Conservation (phyloP, 2,329 filamentous ascomycete genomes). For the Dichotomopilus funicola region DNA sequence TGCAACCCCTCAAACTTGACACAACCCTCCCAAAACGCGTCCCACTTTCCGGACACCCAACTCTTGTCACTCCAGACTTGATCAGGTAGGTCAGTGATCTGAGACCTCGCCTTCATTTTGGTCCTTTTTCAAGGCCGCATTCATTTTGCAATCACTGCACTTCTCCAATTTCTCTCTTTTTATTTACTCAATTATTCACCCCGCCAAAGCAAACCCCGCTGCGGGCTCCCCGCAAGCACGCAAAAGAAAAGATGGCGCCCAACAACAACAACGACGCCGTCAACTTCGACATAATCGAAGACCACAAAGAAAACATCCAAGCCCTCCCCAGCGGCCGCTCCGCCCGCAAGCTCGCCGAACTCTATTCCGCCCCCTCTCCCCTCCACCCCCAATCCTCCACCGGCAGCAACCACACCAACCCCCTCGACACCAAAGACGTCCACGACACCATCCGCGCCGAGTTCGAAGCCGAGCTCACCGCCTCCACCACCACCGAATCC, state of each 20-base stretch:
- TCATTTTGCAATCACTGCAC: neutral
- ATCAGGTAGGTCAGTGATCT: slow-evolving; percentile 1
- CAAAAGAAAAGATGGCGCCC: slow-evolving; percentile 39
- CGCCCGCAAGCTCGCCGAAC: slow-evolving; percentile 77
- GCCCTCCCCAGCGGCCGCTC: slow-evolving; percentile 81
- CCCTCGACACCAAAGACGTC: slow-evolving; percentile 63
- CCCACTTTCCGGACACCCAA: neutral
- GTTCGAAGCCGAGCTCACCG: slow-evolving; percentile 76
- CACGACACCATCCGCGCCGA: slow-evolving; percentile 75
- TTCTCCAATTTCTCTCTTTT: neutral
- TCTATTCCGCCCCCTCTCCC: slow-evolving; percentile 61
- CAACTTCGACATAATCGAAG: slow-evolving; percentile 88
- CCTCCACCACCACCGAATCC: slow-evolving; percentile 71
- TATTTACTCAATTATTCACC: neutral
- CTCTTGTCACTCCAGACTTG: too few species aligned
- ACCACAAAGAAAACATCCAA: slow-evolving; percentile 97
- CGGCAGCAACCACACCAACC: slow-evolving; percentile 29
- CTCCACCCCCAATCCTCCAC: slow-evolving; percentile 55
- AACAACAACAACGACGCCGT: slow-evolving; percentile 43
- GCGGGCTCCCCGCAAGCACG: slow-evolving; percentile 1
- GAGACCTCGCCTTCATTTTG: neutral
- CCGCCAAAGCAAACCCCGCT: neutral
- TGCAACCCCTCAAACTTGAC: slow-evolving; percentile 7
- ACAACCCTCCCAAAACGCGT: neutral
- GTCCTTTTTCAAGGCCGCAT: neutral